Conservation (phyloP, 495 filamentous ascomycete species). For the Coniosporium apollinis region DNA sequence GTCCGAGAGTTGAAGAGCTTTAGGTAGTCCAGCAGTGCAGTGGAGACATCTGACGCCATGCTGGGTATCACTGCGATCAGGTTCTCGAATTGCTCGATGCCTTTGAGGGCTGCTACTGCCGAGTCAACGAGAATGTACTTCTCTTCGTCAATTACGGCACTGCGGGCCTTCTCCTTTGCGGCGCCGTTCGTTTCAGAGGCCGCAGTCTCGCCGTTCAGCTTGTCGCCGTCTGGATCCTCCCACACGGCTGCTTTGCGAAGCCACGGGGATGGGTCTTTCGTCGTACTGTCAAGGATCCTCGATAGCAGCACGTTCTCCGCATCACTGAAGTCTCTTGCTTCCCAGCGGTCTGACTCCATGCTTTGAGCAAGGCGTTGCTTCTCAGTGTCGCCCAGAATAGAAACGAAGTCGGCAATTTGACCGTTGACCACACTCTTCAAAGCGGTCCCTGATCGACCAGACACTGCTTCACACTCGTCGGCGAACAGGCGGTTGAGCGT, state of each 20-base stretch:
- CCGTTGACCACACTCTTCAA: conserved; percentile 79
- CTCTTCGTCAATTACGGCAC: conserved; percentile 68
- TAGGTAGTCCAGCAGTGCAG: conserved; percentile 53
- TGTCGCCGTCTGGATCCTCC: conserved; percentile 22
- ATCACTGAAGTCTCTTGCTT: conserved; percentile 68
- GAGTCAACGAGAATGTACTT: conserved; percentile 75
- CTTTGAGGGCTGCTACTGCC: conserved; percentile 57
- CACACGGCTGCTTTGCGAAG: conserved; percentile 52
- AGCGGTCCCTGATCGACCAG: conserved; percentile 65
- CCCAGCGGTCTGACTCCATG: conserved; percentile 86
- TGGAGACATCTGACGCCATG: conserved; percentile 69
- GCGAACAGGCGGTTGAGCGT: conserved; percentile 85
- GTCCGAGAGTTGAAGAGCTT: conserved; percentile 89
- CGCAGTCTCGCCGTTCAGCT: conserved; percentile 12
- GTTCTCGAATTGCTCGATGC: conserved; percentile 66
- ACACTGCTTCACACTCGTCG: conserved; percentile 93
- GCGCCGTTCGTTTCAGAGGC: conserved; percentile 31
- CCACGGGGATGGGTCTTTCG: conserved; percentile 64
- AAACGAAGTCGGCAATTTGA: conserved; percentile 82
- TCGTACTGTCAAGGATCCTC: conserved; percentile 62
- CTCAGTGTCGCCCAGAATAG: conserved; percentile 54
- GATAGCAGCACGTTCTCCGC: conserved; percentile 42
- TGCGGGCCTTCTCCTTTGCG: conserved; percentile 48
- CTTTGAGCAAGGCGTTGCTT: conserved; percentile 62
- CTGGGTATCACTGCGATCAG: conserved; percentile 71